Evolutionary conservation across 805 yeast species (phyloP).

Genomic region (Yamadazyma kitorensis): DNA sequence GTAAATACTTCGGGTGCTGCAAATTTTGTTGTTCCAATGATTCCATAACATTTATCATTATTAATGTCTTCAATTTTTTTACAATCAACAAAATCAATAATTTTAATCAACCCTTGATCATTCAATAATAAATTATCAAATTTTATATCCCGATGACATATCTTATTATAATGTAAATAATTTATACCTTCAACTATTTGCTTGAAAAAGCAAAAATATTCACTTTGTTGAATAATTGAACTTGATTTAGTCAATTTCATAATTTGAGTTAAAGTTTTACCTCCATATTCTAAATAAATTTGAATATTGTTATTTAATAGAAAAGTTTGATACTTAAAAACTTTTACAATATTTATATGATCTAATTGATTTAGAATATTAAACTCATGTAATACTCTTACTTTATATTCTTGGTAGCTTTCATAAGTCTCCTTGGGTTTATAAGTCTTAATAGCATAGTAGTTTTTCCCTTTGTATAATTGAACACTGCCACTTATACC

Average conservation of each 20-base stretch:
- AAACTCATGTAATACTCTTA: slow-evolving; percentile 38
- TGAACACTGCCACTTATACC: slow-evolving; percentile 13
- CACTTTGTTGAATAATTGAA: too few relatives aligned
- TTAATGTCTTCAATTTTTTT: slow-evolving; percentile 6
- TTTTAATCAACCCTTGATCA: slow-evolving; percentile 28
- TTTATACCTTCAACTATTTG: slow-evolving; percentile 39
- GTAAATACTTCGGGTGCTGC: slow-evolving; percentile 48
- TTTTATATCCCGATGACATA: slow-evolving; percentile 53
- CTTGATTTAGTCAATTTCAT: slow-evolving; percentile 7
- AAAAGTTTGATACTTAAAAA: slow-evolving; percentile 23
- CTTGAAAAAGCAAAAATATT: slow-evolving; percentile 33
- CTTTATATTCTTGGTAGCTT: slow-evolving; percentile 34
- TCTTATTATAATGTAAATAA: slow-evolving; percentile 33
- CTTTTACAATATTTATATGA: slow-evolving; percentile 36
- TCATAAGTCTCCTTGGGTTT: slow-evolving; percentile 39
- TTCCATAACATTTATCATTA: slow-evolving; percentile 29
- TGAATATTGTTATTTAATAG: slow-evolving; percentile 14
- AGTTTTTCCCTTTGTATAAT: slow-evolving; percentile 2
- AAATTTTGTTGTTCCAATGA: slow-evolving; percentile 46
- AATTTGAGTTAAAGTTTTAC: slow-evolving; percentile 15
- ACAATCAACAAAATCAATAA: slow-evolving; percentile 45
- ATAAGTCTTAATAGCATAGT: slow-evolving; percentile 47
- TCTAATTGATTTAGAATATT: slow-evolving; percentile 21
- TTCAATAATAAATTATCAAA: slow-evolving; percentile 43
- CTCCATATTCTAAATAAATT: slow-evolving; percentile 24